Conservation (phyloP, 2,329 filamentous ascomycete genomes). For the Cephalotrichum gorgonifer region DNA sequence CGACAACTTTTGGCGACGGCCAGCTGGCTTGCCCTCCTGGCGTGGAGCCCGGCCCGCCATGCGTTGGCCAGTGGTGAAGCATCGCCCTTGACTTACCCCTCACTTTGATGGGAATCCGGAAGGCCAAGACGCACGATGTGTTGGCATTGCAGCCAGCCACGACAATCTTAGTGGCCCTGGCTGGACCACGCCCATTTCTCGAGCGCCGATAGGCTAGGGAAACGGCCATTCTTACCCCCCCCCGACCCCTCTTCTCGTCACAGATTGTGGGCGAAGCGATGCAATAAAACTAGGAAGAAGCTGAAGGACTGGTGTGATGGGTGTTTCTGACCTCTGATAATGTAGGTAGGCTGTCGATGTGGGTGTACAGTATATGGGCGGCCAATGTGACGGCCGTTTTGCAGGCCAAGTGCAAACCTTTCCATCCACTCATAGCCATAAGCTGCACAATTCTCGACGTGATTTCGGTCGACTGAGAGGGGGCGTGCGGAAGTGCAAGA, state of each 20-base stretch:
- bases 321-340: neutral
- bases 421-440: neutral
- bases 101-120: neutral
- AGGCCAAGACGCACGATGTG: constrained; percentile 1
- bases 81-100: no score
- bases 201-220: constrained; percentile 2
- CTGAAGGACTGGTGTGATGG: neutral
- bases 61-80: no score
- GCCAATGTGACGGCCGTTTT: constrained; percentile 32
- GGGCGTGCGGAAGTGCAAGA: neutral
- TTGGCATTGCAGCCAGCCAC: constrained; percentile 3
- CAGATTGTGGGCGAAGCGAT: neutral
- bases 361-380: constrained; percentile 10
- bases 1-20: neutral
- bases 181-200: neutral
- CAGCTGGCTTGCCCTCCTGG: neutral
- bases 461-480: neutral
- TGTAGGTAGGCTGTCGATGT: neutral
- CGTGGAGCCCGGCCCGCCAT: no score
- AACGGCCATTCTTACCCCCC: neutral
- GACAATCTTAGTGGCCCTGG: neutral
- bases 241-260: neutral
- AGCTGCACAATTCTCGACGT: neutral
- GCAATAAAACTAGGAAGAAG: neutral
- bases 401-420: constrained; percentile 1